Evolutionary conservation across 2,329 filamentous ascomycete species (phyloP), one percentile per base, ranked within the genome.

Genomic region (Thelonectria discophora): DNA sequence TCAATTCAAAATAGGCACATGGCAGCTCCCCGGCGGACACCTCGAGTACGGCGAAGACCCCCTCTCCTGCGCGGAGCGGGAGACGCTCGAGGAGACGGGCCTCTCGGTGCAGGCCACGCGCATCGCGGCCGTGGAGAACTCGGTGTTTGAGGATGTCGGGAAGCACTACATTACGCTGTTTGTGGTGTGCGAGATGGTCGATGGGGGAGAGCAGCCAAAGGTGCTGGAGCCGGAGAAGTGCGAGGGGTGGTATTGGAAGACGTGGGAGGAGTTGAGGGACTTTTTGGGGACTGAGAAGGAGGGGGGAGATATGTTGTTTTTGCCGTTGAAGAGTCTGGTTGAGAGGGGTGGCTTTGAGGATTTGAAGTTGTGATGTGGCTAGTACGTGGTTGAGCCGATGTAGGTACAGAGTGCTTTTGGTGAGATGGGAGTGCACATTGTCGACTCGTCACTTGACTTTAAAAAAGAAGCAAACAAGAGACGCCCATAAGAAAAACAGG

Each of bases 121-220:
- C 47, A 82, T 90, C 40, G 65, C 89, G 1, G 85, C 83, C 0
- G 83, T 86, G 0, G 92, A 89, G 5, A 92, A 93, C 71, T 87
- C 89, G 68, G 72, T 90, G 1, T 91, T 93, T 72, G 70, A 75
- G 1, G 70, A 72, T 0, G 81, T 84, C n/a, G 76, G 76, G 0
- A 91, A 88, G 74, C 91, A 94, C 72, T 94, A 94, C 70, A 81
- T 93, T 52, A 94, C 91, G 0, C 74, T 93, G 3, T 93, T 91
- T 66, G 84, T 92, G 63, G 77, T 79, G 0, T 87, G 85, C 43
- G 76, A 75, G 46, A 77, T 86, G 66, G 71, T 77, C 0, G 81
- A 86, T 24, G 77, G 81, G 15, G 65, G 70, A 0, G 80, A 81
- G 24, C 74, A 84, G 65, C 84, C 89, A 0, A 57, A 82, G 81